Evolutionary conservation across 148 eudicot species (phyloP), one percentile per base, ranked within the genome.

Genomic region (Limonium bicolor): DNA sequence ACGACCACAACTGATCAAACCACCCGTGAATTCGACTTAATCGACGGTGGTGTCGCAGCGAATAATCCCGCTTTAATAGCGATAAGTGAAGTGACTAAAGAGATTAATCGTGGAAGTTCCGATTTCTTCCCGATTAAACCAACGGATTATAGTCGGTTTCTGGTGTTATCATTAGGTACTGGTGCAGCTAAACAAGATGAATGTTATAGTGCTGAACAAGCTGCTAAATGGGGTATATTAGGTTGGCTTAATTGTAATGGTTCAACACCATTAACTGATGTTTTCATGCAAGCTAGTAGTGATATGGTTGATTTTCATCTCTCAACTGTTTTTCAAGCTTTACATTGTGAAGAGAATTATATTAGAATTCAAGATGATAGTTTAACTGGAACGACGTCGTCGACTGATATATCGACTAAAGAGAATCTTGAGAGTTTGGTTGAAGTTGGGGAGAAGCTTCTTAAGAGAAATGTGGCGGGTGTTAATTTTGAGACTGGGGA

Each of bases 41-140:
- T 65, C 35, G 79, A 73, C 51, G 78, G 78, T 17, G 78, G 74
- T 16, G 58, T 73, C n/a, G 74, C 71, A 2, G 74, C 74, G 7
- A 69, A 65, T 24, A 68, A 73, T 51, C 79, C 74, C 45, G 72
- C 51, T 5, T 33, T 67, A 27, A 38, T 65, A 21, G 70, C 69
- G 0, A 63, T 74, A 6, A 67, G 34, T 36, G 65, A 68, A 55
- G 66, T 73, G 16, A 65, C 65, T 2, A 69, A 65, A 15, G 60
- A 69, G 36, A 62, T 65, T 11, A 28, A 35, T 11, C 19, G 43
- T 1, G 63, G 57, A 14, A 64, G 35, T 30, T 47, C 56, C 0
- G 71, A 68, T 36, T 73, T 64, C 44, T 51, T 28, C 36, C 58
- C 62, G 0, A 58, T 58, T 20, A 50, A 57, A 29, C 60, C 68